Base-by-base conservation (phyloP, 768 basidiomycete species). In the Russula earlei region DNA sequence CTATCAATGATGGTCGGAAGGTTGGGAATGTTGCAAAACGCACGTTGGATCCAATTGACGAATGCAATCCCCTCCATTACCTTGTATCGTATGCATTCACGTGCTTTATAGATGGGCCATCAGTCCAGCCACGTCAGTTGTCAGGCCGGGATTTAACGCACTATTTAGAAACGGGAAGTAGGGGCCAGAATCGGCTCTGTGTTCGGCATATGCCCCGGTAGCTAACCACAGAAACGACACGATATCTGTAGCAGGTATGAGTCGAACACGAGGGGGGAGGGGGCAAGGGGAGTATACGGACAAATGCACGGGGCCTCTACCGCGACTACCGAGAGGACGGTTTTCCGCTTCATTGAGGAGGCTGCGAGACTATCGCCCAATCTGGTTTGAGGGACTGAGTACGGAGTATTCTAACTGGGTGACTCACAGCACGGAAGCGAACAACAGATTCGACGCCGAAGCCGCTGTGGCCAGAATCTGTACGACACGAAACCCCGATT, bases 31-130 rank as follows among this genome's bases (percentile, higher is more conserved):
- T 36, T 24, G 27, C 27, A 31, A n/a, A n/a, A 19, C 52, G 57
- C 42, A 58, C 57, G n/a, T 44, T 58, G 57, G 4, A 58, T 44
- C 52, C 52, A 58, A 49, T 58, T 58, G 12, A 58, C 10, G 41
- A 49, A 58, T 22, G 57, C 14, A 31, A 58, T 14, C 4, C 47
- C 57, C 20, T 54, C 52, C 22, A 58, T 8, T 5, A 54, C 43
- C 27, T 44, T 58, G 36, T 42, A 42, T 9, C 37, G 47, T 14
- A 11, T 9, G 34, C 57, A 58, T 31, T 22, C 29, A 19, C 5
- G 25, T 15, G 6, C 56, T 58, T 58, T 5, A 55, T 3, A 2
- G 25, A 27, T 12, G 40, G n/a, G n/a, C n/a, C n/a, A n/a, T n/a
- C n/a, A n/a, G n/a, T n/a, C n/a, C n/a, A n/a, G n/a, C n/a, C n/a